These are phyloP conservation scores for Microbotryomycetes sp. DNA, from an alignment of 1,284 basidiomycete genomes.

Conservation along the genomic window DNA sequence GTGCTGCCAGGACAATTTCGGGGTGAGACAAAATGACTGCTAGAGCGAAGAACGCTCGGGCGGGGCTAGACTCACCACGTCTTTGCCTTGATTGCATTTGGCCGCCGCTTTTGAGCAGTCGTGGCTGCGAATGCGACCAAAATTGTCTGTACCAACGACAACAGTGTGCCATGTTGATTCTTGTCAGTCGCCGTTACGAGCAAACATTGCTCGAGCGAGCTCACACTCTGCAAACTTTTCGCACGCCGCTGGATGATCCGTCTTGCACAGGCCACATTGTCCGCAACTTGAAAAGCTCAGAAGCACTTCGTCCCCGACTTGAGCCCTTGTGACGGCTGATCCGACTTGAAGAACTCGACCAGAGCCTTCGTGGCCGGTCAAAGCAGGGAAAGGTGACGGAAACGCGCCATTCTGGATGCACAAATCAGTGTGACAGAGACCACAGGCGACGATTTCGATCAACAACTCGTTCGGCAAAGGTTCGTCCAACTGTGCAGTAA, in stretches of 20 bases:
- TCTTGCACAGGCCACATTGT: background rate
- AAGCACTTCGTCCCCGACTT: background rate
- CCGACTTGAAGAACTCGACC: constrained; percentile 23
- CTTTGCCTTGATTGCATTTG: background rate
- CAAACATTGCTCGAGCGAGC: background rate
- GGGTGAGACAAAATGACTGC: too few species aligned
- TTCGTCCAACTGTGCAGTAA: background rate
- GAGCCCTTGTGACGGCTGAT: constrained; percentile 7
- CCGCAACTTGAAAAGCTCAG: background rate
- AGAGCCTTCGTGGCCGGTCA: constrained; percentile 26
- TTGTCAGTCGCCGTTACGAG: background rate
- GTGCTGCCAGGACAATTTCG: too few species aligned
- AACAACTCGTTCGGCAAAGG: constrained; percentile 24
- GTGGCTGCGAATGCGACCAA: constrained; percentile 3
- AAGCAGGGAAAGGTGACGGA: constrained; percentile 23
- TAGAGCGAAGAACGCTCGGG: too few species aligned
- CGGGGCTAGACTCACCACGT: background rate
- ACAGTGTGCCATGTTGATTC: background rate
- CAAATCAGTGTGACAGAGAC: constrained; percentile 20
- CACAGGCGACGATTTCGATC: constrained; percentile 5
- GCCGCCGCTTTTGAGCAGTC: constrained; percentile 1
- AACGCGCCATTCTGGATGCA: constrained; percentile 18
- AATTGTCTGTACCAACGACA: background rate
- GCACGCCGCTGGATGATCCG: constrained; percentile 8
- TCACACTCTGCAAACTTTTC: background rate